Base-by-base conservation (phyloP, 805 yeast species). In the Wickerhamiella vanderwaltii region DNA sequence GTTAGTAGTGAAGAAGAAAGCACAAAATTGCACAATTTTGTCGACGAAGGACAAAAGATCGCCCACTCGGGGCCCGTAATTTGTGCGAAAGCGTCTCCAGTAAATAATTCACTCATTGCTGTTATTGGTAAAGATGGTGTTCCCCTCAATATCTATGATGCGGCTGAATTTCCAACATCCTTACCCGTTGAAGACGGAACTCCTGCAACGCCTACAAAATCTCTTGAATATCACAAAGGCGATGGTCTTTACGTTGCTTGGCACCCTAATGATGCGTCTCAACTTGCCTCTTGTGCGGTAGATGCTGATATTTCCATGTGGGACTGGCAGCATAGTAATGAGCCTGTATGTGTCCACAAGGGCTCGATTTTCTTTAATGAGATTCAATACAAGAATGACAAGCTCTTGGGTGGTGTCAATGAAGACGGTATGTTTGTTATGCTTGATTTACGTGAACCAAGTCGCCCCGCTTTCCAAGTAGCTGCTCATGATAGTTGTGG, bases 211-310 rank as follows among this genome's bases (percentile, higher is more conserved):
- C 41, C 48, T 15, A 41, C 50, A 17, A 43, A 56, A 6, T 55
- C 61, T 4, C 67, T 73, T 40, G 67, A 68, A 46, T 71, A 64
- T 53, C 94, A 84, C 60, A 60, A 64, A 9, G 65, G 61, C 43
- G 85, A 78, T 50, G 94, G 93, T 1, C 75, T 67, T 54, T 81
- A 79, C 2, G 59, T 85, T 38, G 77, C 77, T 47, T 84, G 94
- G 93, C 63, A 71, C 43, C 63, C 67, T 17, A 48, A 48, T 18
- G 49, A 47, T 26, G 53, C 48, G 20, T 64, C 69, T 29, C 59
- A 59, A 45, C 66, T 85, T 23, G 61, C 77, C 9, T 67, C 86
- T 1, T 81, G 83, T 1, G 68, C 84, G 3, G 75, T 72, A 46
- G 94, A 83, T 56, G 59, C 70, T 12, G 71, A 72, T 20, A 72